Evolutionary conservation across 1,284 basidiomycete genomes (phyloP), one percentile per base, ranked within the genome.

Genomic region (Naganishia albida): DNA sequence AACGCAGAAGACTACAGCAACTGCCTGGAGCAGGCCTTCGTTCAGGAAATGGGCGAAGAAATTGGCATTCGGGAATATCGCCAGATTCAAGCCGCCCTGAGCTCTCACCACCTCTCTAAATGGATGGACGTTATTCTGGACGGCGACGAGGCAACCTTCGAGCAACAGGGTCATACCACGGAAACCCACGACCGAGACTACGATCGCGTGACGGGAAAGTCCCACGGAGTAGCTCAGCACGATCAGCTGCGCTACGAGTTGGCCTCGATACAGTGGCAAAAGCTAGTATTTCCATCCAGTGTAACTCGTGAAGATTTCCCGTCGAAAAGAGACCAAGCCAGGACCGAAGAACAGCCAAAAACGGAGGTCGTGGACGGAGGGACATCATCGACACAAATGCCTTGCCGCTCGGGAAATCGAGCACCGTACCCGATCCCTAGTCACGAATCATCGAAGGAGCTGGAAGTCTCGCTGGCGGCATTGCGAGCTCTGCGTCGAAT

Each of bases 401-500:
- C n/a, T n/a, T n/a, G n/a, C n/a, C n/a, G n/a, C n/a, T n/a, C n/a
- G n/a, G n/a, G n/a, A n/a, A n/a, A n/a, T n/a, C n/a, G n/a, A n/a
- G n/a, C n/a, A n/a, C n/a, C n/a, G n/a, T n/a, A n/a, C n/a, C n/a
- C n/a, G n/a, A n/a, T n/a, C n/a, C n/a, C n/a, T n/a, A n/a, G n/a
- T n/a, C n/a, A n/a, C n/a, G n/a, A n/a, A n/a, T 34, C 34, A 10
- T 10, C 34, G 34, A 34, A 10, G 10, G 34, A 34, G 6, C 34
- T 34, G 6, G 34, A 34, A 34, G 34, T 34, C 10, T 44, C 42
- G 4, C n/a, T 44, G 4, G 42, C 42, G 13, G 42, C 42, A 16
- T 18, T 44, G 16, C 15, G n/a, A 18, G 42, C 42, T 16, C n/a
- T 82, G 73, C 65, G 77, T 83, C 67, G 72, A 72, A 59, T 44